Conservation (phyloP, 495 filamentous ascomycete species). For the Cryomyces antarcticus region DNA sequence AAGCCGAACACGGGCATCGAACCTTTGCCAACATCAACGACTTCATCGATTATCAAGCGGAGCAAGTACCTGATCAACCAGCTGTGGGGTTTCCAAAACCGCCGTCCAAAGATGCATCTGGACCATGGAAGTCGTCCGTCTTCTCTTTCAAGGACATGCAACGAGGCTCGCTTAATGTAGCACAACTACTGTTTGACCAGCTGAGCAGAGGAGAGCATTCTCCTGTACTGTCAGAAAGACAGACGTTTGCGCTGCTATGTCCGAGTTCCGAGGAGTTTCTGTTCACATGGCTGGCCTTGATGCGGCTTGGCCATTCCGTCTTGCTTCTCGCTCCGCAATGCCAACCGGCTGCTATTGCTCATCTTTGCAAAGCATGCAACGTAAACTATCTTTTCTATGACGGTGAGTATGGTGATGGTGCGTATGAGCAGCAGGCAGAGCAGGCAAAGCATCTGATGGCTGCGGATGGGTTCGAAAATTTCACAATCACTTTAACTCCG, state of each 20-base stretch:
- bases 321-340: constrained; percentile 36
- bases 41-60: constrained; percentile 25
- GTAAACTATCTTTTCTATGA: constrained; percentile 20
- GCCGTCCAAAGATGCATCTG: not conserved
- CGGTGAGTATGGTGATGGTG: constrained; percentile 6
- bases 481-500: not conserved
- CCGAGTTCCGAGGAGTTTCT: constrained; percentile 29
- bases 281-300: constrained; percentile 30
- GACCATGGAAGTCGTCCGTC: constrained; percentile 7
- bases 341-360: constrained; percentile 19
- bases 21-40: constrained; percentile 23
- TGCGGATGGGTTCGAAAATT: not conserved
- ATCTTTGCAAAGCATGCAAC: constrained; percentile 23
- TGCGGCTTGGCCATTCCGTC: constrained; percentile 25
- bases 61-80: constrained; percentile 9
- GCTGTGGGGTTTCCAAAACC: constrained; percentile 26
- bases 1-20: constrained; percentile 3
- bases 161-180: constrained; percentile 1
- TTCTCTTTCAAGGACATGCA: constrained; percentile 15
- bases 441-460: not conserved
- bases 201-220: not conserved
- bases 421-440: not conserved
- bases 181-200: not conserved
- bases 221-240: not conserved
- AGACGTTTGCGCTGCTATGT: constrained; percentile 26